Evolutionary conservation across 2,329 filamentous ascomycete genomes (phyloP), one percentile per base, ranked within the genome.

Genomic region (Ascochyta rabiei): DNA sequence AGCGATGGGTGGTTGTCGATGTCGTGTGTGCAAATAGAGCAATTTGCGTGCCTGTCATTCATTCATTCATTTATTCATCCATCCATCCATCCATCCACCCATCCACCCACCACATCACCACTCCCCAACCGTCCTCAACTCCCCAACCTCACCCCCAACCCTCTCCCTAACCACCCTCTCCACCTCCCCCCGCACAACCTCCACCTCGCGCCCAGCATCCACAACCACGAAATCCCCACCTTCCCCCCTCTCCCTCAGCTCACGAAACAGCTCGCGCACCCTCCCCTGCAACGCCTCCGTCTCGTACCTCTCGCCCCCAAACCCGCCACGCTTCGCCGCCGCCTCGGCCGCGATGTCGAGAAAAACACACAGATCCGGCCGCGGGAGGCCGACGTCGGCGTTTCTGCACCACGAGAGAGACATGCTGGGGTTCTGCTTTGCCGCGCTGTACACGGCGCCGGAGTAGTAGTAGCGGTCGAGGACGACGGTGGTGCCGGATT

Each of bases 381-480:
- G 84, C 1, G 95, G 93, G 0, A 99, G 82, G 0, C 93, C 93
- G 13, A 90, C 83, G 67, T 98, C 1, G 93, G 91, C 15, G 86
- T 83, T 83, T 63, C 90, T 87, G 7, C 91, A 92, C 93, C 95
- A 99, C 0, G 83, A 76, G 0, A 97, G 80, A 0, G 83, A 79
- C 12, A 97, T 82, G 2, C 80, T 75, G 0, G 87, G 84, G 63
- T 90, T 91, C 39, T 85, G 81, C 72, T 98, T 98, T 3, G 95
- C 93, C 0, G 91, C 91, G 21, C 88, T 91, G 79, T 98, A 99
- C 44, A 97, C 91, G 53, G 93, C 90, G 48, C 95, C 95, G 18
- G 90, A 95, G 79, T 96, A 93, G 73, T 96, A 96, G 79, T 98
- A 99, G 42, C 95, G 87, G 75, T 99, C 95, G 63, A 93, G 87